Percentiles rank a stretch among this genome's conserved stretches.
These are phyloP conservation scores for Eucalyptus cloeziana DNA, from an alignment of 345 rosid genomes.

Conservation along the genomic window DNA sequence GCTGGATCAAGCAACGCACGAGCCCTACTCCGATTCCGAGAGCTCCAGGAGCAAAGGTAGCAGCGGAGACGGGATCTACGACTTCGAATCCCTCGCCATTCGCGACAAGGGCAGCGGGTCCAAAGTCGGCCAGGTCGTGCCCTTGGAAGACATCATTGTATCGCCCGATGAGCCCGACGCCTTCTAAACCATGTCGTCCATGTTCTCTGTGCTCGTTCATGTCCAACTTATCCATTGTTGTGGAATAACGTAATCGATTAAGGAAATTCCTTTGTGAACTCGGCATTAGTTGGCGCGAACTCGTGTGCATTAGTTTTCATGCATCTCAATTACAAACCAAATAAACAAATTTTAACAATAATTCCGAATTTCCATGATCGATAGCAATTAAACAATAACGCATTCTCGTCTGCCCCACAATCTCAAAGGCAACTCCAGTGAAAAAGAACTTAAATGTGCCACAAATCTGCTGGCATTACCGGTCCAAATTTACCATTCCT, in stretches of 20 bases:
- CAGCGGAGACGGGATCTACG: background rate
- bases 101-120: background rate
- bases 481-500: no score
- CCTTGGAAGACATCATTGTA: slow-evolving; percentile 16
- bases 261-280: background rate
- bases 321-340: no score
- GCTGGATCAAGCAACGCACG: slow-evolving; percentile 5
- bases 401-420: no score
- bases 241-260: background rate
- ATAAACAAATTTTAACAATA: no score
- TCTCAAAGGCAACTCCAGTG: no score
- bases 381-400: no score
- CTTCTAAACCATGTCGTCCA: background rate
- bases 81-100: background rate
- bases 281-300: background rate
- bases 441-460: no score
- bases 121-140: background rate
- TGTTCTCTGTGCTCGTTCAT: background rate
- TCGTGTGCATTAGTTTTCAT: no score
- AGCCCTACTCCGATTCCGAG: background rate
- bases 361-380: no score
- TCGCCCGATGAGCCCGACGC: background rate
- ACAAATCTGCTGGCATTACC: no score
- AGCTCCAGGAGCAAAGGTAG: background rate
- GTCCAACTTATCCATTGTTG: background rate